Evolutionary conservation across 371 early-diverging fungal genomes (phyloP), one percentile per base, ranked within the genome.

Genomic region (Mucor sp.): DNA sequence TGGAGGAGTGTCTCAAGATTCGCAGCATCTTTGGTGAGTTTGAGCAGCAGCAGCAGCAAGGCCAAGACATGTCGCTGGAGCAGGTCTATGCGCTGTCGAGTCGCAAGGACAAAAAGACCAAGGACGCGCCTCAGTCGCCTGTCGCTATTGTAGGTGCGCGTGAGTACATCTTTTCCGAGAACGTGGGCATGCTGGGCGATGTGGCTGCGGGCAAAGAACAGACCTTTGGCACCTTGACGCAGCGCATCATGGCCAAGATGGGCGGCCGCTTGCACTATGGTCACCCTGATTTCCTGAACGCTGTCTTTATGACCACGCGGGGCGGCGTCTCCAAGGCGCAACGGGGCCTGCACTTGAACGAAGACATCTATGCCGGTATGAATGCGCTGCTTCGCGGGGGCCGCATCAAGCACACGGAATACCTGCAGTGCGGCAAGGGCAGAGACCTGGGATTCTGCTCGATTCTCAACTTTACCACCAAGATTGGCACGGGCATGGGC

Each of bases 311-410:
- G 96, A 88, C 89, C 8, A 94, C 94, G 2, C 89, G 95, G 15
- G 95, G 95, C 62, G 94, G 90, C 63, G 90, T 95, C 32, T 89
- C 91, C 48, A 96, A 96, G 75, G 97, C 94, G 4, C 96, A 95
- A 70, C 93, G 93, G 66, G 95, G 95, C 19, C 83, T 96, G 32
- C 94, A 94, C 65, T 82, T 96, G 65, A 96, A 95, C 71, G 97
- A 96, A 78, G 97, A 96, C 76, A 95, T 96, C 66, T 95, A 91
- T 67, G 95, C 95, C 7, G 95, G 96, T 62, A 94, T 96, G 92
- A 93, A 87, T 67, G 94, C 95, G 9, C 87, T 94, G 66, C 84
- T 82, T 60, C 87, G 96, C 9, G 95, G 95, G 25, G 95, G 95
- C 0, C 80, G 91, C 7, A 95, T 95, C 81, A 94, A 92, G 76